Percentiles rank a stretch among this genome's conserved stretches.
Conservation (phyloP, 129 eudicot genomes). For the Sambucus nigra region DNA sequence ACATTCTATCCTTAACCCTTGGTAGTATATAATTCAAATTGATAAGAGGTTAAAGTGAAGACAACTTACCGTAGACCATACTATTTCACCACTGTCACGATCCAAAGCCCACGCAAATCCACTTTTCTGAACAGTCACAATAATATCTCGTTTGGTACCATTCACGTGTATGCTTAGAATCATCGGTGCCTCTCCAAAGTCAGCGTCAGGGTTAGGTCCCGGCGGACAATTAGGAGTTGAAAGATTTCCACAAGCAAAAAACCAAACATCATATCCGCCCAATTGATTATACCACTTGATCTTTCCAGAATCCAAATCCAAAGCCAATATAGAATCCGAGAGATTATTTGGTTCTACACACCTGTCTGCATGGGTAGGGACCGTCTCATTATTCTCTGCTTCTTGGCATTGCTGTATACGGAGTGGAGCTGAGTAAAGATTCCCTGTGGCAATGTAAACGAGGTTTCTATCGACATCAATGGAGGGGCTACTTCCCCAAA, state of each 20-base stretch:
- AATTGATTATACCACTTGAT: slow-evolving; percentile 23
- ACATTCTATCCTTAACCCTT: no score
- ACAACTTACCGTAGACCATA: slow-evolving; percentile 49
- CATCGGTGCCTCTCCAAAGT: slow-evolving; percentile 78
- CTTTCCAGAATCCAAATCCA: slow-evolving; percentile 21
- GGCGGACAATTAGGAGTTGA: slow-evolving; percentile 63
- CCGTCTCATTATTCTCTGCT: slow-evolving; percentile 2
- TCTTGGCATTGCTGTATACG: slow-evolving; percentile 15
- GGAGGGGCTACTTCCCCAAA: slow-evolving; percentile 40
- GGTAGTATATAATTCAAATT: no score
- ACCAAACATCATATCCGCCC: slow-evolving; percentile 36
- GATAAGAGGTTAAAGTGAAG: no score
- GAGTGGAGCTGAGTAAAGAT: slow-evolving; percentile 24
- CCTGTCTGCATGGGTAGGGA: slow-evolving; percentile 11
- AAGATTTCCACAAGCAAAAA: slow-evolving; percentile 21
- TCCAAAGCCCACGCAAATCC: slow-evolving; percentile 83
- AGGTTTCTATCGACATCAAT: slow-evolving; percentile 18
- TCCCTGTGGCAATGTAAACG: slow-evolving; percentile 32
- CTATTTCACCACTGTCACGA: slow-evolving; percentile 46
- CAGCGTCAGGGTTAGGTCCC: slow-evolving; percentile 80
- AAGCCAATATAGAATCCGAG: slow-evolving; percentile 21
- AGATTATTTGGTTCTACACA: slow-evolving; percentile 21
- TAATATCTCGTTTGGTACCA: slow-evolving; percentile 38
- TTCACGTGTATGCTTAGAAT: slow-evolving; percentile 20
- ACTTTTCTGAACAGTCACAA: slow-evolving; percentile 62